Base-by-base conservation (phyloP, 768 basidiomycete genomes). In the Clavulina sp. region DNA sequence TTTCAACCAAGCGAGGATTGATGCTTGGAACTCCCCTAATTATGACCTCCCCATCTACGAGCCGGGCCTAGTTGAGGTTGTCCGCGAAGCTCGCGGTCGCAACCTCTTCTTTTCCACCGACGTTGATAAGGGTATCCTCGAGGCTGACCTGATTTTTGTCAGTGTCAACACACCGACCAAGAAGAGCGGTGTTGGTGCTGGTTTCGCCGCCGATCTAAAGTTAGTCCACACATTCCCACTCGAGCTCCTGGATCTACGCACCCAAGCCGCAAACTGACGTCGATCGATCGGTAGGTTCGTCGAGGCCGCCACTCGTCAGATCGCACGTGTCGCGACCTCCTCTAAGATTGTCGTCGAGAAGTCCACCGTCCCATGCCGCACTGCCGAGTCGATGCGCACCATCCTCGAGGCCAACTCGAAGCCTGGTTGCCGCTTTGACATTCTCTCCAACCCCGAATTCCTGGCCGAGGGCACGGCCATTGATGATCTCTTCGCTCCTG, bases 321-420 rank as follows among this genome's bases (percentile, higher is more conserved):
- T 99, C 58, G 95, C 95, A 40, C 77, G 76, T 41, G 83, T 96
- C 52, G 87, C 95, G 44, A 81, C 71, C 23, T 79, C 84, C 1
- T 83, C 78, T 64, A 99, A 99, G 73, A 97, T 99, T 60, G 95
- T 99, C 50, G 92, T 99, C 55, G 95, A 99, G 64, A 99, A 99
- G 68, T 97, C 93, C 16, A 99, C 95, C 3, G 95, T 99, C 5
- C 95, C 95, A 34, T 96, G 91, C 70, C 81, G 95, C 57, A 99
- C 95, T 4, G 95, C 95, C 54, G 87, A 95, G 68, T 93, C 92
- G 19, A 99, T 99, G 95, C 87, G 93, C 60, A 95, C 87, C 50
- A 96, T 99, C 67, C 80, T 99, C 51, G 92, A 97, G 67, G 91
- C 93, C 59, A 99, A 99, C 73, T 93, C 93, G 34, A 87, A 80